Base-by-base conservation (phyloP, 2,329 filamentous ascomycete species). In the Paracoccidioides lutzii region DNA sequence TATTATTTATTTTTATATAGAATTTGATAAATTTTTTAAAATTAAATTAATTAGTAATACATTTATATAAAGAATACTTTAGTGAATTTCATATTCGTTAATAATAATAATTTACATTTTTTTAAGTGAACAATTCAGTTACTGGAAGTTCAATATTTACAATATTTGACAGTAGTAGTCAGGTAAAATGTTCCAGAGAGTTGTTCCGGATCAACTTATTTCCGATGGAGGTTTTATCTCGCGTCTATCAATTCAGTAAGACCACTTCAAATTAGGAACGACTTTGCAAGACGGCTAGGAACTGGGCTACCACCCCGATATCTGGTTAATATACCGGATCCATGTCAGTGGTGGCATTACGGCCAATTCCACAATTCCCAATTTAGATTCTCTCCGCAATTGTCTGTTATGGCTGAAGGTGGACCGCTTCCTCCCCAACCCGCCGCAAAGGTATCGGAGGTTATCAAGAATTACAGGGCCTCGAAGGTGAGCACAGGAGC, bases 381-480 rank as follows among this genome's bases (percentile, higher is more conserved):
- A 50, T 50, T 38, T 15, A 22, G 22, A 22, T 22, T 22, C 22
- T 15, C 8, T 37, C 8, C 6, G 37, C 33, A 38, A 22, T 38
- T 38, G 10, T 33, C 4, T 5, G 52, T 42, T 54, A 65, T 65
- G 63, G 59, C 62, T 46, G 63, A 65, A 44, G 51, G 55, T 40
- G 57, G 63, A 54, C 54, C 55, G 55, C 33, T 63, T 59, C 55
- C 60, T 35, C 60, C 62, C 44, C 62, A 66, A 40, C 63, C 64
- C 52, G 57, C 65, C 55, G 51, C 62, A 30, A 87, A 87, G 66
- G 79, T 95, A 55, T 79, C 81, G 64, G 88, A 95, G 65, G 78
- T 93, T 62, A 84, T 95, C 62, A 77, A 81, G 41, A 83, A 79
- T 55, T 95, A 88, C 68, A 80, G 88, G 52, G 88, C 91, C 6